Percentiles rank a stretch among this genome's conserved stretches.
These are phyloP conservation scores for Candida suzukii DNA, from an alignment of 805 yeast genomes.

Conservation along the genomic window DNA sequence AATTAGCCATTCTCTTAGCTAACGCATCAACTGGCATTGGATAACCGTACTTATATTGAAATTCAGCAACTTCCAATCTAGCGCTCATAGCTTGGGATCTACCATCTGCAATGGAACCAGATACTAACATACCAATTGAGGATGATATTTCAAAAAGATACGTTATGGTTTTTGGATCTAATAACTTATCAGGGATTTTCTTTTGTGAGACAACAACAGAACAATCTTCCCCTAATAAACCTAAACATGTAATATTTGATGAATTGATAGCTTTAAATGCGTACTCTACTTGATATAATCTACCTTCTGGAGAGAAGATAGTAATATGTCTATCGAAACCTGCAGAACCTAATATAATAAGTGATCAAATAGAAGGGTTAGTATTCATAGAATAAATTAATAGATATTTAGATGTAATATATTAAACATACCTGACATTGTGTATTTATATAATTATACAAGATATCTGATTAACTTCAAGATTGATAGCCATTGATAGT, in stretches of 20 bases:
- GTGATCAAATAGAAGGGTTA: constrained; percentile 4
- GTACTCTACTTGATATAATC: constrained; percentile 95
- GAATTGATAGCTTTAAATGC: constrained; percentile 96
- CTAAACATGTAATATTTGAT: constrained; percentile 84
- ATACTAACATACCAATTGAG: constrained; percentile 81
- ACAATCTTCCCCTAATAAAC: constrained; percentile 78
- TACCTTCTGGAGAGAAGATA: constrained; percentile 96
- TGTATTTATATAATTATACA: neutral
- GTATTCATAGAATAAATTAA: too few species aligned
- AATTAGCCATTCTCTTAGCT: constrained; percentile 92
- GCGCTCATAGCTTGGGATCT: constrained; percentile 87
- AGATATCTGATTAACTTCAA: too few species aligned
- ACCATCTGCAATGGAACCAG: constrained; percentile 96
- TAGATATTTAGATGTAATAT: too few species aligned
- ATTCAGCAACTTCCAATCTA: constrained; percentile 92
- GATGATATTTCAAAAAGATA: constrained; percentile 80
- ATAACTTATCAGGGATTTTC: constrained; percentile 90
- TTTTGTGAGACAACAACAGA: constrained; percentile 90
- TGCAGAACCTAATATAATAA: constrained; percentile 53
- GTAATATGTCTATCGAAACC: constrained; percentile 99
- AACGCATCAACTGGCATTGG: constrained; percentile 93
- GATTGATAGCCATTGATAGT: too few species aligned
- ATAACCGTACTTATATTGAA: constrained; percentile 88
- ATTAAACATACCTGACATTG: constrained; percentile 24
- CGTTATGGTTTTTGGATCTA: constrained; percentile 82